These are phyloP conservation scores for Boletus huronensis DNA, from an alignment of 768 basidiomycete genomes.

Conservation along the genomic window DNA sequence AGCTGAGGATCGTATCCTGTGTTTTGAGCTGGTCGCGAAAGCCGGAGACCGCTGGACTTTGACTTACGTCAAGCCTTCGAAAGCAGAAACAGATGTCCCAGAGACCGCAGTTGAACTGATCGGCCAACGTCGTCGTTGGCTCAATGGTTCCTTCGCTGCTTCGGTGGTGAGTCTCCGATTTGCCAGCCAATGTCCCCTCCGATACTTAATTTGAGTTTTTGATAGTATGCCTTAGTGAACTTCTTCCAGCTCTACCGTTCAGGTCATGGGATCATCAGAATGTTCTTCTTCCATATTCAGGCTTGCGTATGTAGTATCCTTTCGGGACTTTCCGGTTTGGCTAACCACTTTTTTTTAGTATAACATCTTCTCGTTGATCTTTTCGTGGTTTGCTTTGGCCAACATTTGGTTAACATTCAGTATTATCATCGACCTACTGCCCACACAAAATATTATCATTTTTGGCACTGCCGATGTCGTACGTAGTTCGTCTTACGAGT, in stretches of 20 bases:
- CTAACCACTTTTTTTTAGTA: slow-evolving; percentile 46
- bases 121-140: slow-evolving; percentile 92
- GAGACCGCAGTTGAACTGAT: slow-evolving; percentile 91
- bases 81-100: slow-evolving; percentile 95
- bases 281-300: slow-evolving; percentile 97
- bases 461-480: slow-evolving; percentile 75
- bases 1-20: slow-evolving; percentile 95
- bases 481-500: slow-evolving; percentile 28
- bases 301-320: slow-evolving; percentile 58
- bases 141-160: slow-evolving; percentile 95
- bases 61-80: slow-evolving; percentile 90
- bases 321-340: neutral
- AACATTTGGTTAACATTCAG: slow-evolving; percentile 95
- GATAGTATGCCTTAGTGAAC: slow-evolving; percentile 85
- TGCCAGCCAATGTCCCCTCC: neutral
- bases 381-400: slow-evolving; percentile 91
- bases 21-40: slow-evolving; percentile 96
- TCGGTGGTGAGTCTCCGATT: slow-evolving; percentile 60
- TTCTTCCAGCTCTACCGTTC: slow-evolving; percentile 88
- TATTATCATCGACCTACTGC: slow-evolving; percentile 88
- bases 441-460: slow-evolving; percentile 46
- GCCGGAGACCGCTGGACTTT: slow-evolving; percentile 83
- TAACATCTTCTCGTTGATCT: slow-evolving; percentile 78
- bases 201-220: neutral
- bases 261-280: slow-evolving; percentile 82